phyloP scores from a whole-genome alignment of 805 yeast species.

The Sporopachydermia lactativora region DNA sequence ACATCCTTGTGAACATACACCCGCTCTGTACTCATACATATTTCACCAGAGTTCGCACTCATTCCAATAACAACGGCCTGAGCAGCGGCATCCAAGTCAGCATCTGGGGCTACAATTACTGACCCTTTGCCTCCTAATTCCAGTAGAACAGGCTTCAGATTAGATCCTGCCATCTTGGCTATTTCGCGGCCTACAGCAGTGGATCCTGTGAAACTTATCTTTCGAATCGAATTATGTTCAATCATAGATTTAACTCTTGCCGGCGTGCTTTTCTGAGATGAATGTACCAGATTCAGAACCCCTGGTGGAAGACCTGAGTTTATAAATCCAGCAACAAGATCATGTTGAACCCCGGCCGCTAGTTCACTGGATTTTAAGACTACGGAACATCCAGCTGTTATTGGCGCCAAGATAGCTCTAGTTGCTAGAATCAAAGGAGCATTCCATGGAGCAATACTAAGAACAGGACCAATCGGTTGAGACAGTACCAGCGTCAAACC shows the following conservation, averaged over 20 bases:
- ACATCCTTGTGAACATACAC: conserved; percentile 56
- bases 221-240: conserved; percentile 57
- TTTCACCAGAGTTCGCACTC: conserved; percentile 74
- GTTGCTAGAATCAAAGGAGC: conserved; percentile 75
- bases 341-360: conserved; percentile 64
- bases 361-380: conserved; percentile 73
- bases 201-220: conserved; percentile 80
- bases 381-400: conserved; percentile 72
- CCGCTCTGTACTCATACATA: conserved; percentile 79
- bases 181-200: conserved; percentile 65
- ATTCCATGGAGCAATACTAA: conserved; percentile 82
- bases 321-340: conserved; percentile 43
- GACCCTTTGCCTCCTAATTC: conserved; percentile 88
- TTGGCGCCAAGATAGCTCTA: conserved; percentile 74
- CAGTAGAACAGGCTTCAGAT: conserved; percentile 64
- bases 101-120: conserved; percentile 61
- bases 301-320: conserved; percentile 78
- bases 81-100: conserved; percentile 46
- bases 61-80: conserved; percentile 49
- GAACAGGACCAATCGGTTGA: conserved; percentile 81
- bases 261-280: conserved; percentile 19
- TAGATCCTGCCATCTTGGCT: conserved; percentile 54
- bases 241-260: conserved; percentile 60
- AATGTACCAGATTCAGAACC: conserved; percentile 49
- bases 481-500: conserved; percentile 48